A percentile compares a stretch with the other conserved stretches of the same genome.
These are phyloP conservation scores for Pseudopyricularia cyperi DNA, from an alignment of 2,329 filamentous ascomycete genomes.

Conservation along the genomic window DNA sequence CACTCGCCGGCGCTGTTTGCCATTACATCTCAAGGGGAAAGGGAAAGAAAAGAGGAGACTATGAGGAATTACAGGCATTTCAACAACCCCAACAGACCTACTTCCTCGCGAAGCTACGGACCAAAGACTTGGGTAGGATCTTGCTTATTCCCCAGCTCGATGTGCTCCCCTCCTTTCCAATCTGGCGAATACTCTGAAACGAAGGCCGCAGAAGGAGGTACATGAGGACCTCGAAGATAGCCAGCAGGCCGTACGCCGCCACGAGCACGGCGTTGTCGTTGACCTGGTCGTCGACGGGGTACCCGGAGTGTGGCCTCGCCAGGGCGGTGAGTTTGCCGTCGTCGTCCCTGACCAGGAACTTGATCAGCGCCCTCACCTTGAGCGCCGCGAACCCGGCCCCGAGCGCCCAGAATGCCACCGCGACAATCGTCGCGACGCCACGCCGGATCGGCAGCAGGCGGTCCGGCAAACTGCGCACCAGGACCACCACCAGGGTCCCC, in stretches of 20 bases:
- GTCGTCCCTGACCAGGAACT: conserved; percentile 4
- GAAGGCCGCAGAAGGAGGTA: not conserved
- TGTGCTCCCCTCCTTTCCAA: not conserved
- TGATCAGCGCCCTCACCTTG: conserved; percentile 9
- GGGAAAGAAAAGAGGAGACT: too few relatives aligned
- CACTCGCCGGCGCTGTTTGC: too few relatives aligned
- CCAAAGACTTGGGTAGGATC: not conserved
- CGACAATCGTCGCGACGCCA: not conserved
- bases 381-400: conserved; percentile 10
- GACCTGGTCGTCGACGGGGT: conserved; percentile 12
- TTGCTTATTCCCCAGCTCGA: conserved; percentile 1
- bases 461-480: not conserved
- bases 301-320: conserved; percentile 6
- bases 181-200: not conserved
- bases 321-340: not conserved
- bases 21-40: too few relatives aligned
- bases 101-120: not conserved
- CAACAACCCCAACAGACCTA: too few relatives aligned
- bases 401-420: conserved; percentile 9
- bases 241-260: conserved; percentile 9
- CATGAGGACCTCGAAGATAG: conserved; percentile 3
- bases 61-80: too few relatives aligned
- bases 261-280: conserved; percentile 11
- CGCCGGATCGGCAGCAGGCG: not conserved
- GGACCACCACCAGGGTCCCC: conserved; percentile 6